Evolutionary conservation across 257 asterid genomes (phyloP).

Genomic region (Jacaranda copaia): DNA sequence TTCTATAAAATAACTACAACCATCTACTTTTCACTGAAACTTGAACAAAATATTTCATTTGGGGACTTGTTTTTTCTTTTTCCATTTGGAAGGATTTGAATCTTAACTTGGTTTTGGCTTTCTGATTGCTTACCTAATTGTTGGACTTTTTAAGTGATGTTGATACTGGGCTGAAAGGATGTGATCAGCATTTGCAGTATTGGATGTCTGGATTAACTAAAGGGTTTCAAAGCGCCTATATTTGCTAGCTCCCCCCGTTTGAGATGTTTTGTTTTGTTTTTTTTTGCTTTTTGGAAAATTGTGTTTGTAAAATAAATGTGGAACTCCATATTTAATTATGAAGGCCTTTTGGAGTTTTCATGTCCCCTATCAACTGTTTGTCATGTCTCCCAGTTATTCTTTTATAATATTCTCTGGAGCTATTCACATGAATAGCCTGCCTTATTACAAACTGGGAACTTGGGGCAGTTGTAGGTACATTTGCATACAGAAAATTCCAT

Average conservation of each 20-base stretch:
- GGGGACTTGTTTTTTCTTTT: background rate
- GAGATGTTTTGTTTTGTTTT: background rate
- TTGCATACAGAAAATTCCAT: background rate
- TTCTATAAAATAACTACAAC: background rate
- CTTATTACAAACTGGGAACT: conserved; percentile 6
- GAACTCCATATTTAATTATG: background rate
- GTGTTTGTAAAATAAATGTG: background rate
- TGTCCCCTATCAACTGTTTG: background rate
- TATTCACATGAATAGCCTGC: background rate
- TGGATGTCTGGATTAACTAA: conserved; percentile 9
- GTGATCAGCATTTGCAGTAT: too few relatives aligned
- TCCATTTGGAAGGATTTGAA: background rate
- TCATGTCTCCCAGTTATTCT: background rate
- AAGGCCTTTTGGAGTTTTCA: background rate
- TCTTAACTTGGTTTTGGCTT: background rate
- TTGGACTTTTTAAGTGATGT: conserved; percentile 3
- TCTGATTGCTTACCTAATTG: background rate
- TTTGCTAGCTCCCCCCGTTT: background rate
- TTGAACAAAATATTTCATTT: background rate
- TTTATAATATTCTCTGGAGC: background rate
- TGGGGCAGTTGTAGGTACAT: background rate
- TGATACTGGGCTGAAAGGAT: background rate
- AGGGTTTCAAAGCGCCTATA: background rate
- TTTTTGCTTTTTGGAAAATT: background rate
- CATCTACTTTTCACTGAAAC: background rate